Base-by-base conservation (phyloP, 2,329 filamentous ascomycete genomes). In the Moelleriella libera region DNA sequence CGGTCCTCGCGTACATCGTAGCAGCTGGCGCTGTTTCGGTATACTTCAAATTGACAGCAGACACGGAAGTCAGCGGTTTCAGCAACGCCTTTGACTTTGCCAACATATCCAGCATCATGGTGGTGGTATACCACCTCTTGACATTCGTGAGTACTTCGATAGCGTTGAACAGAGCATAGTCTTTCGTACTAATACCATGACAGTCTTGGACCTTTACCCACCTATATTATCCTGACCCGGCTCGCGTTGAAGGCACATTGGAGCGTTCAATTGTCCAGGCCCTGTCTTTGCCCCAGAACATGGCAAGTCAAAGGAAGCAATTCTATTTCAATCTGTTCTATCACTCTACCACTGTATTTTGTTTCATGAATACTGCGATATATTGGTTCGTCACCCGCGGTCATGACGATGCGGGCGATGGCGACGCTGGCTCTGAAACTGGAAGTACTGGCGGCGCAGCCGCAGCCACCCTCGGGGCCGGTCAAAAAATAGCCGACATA, bases 181-280 rank as follows among this genome's bases (percentile, higher is more conserved):
- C 32, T 12, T 37, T 37, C 8, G 3, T 3, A 12, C 41, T 29
- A 43, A 4, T 37, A 9, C 6, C 39, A 4, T 31, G 10, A 44
- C 47, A 75, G 72, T 60, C 60, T 30, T 76, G 72, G 72, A 74
- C 71, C 0, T 70, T 69, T 45, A 72, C 72, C 44, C 73, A 76
- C 52, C 60, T 74, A 30, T 68, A 73, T 54, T 68, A 67, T 46
- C 71, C 71, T 1, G 62, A 67, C 8, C 53, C 61, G 7, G 64
- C 69, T 14, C 58, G 66, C 0, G 54, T 60, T 34, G 63, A 60
- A 50, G 64, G 57, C 34, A 56, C 57, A 7, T 58, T 62, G 53
- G 67, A 66, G 53, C 60, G 61, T 28, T 58, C 52, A 37, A 51
- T 70, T 46, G 54, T 72, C 49, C 60, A 57, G 4, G 54, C 58